Evolutionary conservation across 225 moss, liverwort and hornwort species (phyloP), one percentile per base, ranked within the genome.

Genomic region (Physcomitrium patens): DNA sequence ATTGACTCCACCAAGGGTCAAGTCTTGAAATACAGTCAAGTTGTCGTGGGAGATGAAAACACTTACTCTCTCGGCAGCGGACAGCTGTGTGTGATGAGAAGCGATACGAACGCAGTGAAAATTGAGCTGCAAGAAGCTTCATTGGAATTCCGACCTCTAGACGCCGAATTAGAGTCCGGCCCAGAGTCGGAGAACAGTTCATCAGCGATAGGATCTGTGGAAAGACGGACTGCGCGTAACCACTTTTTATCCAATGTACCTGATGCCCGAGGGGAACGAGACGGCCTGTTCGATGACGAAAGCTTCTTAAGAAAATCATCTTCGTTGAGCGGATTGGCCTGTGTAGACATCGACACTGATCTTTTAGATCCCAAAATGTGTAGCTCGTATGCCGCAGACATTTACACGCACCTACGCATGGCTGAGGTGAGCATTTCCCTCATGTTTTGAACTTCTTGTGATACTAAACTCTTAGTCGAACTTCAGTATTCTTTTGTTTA

Each of bases 331-430:
- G 80, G 44, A 7, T 62, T 77, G 54, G 74, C 56, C 24, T 89
- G 82, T 41, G 84, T 89, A 55, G 89, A 95, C 49, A 95, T 95
- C 13, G 94, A 95, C 54, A 68, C 80, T 65, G 90, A 92, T 18
- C 79, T 86, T 48, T 77, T 84, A 0, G 94, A 95, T 68, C 94
- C 92, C 0, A 92, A 95, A 57, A 95, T 95, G 94, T 95, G 94
- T 66, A 91, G 91, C 59, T 87, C 91, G 62, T 95, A 92, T 45
- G 94, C 92, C 3, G 82, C 87, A 6, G 92, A 95, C 28, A 95
- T 92, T n/a, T 95, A 95, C 27, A 79, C 83, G 81, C 92, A 95
- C 77, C 78, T 95, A 63, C 85, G 92, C 7, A 89, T 89, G 89
- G 87, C 90, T 26, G 31, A 37, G 31, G 31, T 37, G 31, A 4